Evolutionary conservation across 257 asterid genomes (phyloP), one percentile per base, ranked within the genome.

Genomic region (Solanum piurae): DNA sequence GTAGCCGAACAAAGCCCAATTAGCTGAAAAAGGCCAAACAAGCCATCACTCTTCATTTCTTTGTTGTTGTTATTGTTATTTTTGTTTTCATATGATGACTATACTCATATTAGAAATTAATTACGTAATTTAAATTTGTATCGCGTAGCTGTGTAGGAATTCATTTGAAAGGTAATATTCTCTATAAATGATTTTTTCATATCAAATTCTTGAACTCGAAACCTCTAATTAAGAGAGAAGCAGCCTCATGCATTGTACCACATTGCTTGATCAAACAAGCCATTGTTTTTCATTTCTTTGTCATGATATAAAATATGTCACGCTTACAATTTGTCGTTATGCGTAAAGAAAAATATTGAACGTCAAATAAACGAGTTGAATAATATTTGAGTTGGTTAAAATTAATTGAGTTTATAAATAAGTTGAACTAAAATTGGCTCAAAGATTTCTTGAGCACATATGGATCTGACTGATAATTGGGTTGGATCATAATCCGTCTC

Each of bases 1-100:
- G 44, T 31, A 49, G 69, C 38, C 6, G 20, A 16, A 82, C 69
- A 31, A 18, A 82, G 86, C 86, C 86, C 86, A 82, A 49, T 40
- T 73, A 73, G 7, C 82, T 34, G 16, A 36, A 73, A 73, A 34
- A 2, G 82, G 49, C 64, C n/a, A 2, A 1, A 55, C 64, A 58
- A 20, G 66, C n/a, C 66, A 7, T 58, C 11, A 58, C 27, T 58
- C 27, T 21, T 58, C 25, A 20, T 21, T 58, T 5, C 21, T 5
- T 1, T 44, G 13, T 11, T 42, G 13, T 12, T 42, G 7, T 36
- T 37, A 37, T 37, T 37, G 40, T 37, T 7, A 6, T 40, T 42
- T 42, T 42, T 40, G 31, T 9, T 2, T 38, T 38, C 58, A 46
- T 46, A 46, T 5, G 7, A 13, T 46, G 7, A 46, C 60, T 49